These are phyloP conservation scores for Flueggea neowawraea DNA, from an alignment of 441 rosid genomes.

Conservation along the genomic window DNA sequence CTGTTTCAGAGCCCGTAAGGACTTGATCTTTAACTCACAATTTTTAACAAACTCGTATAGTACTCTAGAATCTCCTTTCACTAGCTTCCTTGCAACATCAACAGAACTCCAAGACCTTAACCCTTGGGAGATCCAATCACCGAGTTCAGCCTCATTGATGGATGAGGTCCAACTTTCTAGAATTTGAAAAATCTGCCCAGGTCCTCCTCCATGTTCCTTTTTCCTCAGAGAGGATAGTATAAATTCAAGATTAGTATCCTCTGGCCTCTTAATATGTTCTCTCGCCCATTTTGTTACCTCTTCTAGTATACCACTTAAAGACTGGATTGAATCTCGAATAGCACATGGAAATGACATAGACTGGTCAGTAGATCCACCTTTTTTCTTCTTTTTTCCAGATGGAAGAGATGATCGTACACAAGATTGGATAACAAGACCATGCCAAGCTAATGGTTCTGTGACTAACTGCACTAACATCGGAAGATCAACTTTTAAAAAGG, in stretches of 20 bases:
- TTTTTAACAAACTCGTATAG: constrained; percentile 49
- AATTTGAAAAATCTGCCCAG: constrained; percentile 62
- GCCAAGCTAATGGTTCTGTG: constrained; percentile 96
- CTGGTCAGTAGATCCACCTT: constrained; percentile 51
- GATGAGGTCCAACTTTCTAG: constrained; percentile 43
- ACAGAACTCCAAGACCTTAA: constrained; percentile 60
- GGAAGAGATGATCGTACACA: constrained; percentile 73
- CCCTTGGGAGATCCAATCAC: constrained; percentile 53
- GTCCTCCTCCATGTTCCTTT: constrained; percentile 47
- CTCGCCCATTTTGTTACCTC: constrained; percentile 51
- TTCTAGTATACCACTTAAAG: constrained; percentile 39
- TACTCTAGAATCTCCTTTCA: constrained; percentile 37
- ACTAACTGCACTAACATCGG: constrained; percentile 61
- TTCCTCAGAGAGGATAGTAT: constrained; percentile 41
- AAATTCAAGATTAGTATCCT: constrained; percentile 52
- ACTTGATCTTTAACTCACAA: constrained; percentile 67
- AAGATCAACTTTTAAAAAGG: constrained; percentile 44
- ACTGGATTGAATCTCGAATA: constrained; percentile 49
- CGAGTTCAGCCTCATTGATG: constrained; percentile 46
- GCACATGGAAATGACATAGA: constrained; percentile 35
- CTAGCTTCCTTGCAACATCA: constrained; percentile 58
- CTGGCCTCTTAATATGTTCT: constrained; percentile 42
- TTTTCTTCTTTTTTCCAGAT: constrained; percentile 96
- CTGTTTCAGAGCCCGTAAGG: constrained; percentile 48
- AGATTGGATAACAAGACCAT: constrained; percentile 67